Evolutionary conservation across 129 eudicot genomes (phyloP).

Genomic region (Flaveria ramosissima): DNA sequence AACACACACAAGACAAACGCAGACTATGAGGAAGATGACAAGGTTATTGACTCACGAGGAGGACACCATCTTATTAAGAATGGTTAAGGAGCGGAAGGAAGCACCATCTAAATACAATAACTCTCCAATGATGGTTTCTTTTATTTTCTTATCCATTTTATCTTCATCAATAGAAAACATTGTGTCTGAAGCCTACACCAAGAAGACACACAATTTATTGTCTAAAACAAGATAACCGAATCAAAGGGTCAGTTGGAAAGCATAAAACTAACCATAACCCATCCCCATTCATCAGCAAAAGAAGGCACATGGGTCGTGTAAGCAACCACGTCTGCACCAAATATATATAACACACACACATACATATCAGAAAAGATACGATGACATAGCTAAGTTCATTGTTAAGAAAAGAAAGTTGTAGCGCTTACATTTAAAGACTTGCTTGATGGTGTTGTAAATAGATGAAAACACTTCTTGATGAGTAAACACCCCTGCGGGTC

Average conservation of each 20-base stretch:
- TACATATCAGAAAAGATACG: background rate
- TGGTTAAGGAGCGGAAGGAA: slow-evolving; percentile 30
- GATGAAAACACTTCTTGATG: slow-evolving; percentile 89
- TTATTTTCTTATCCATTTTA: slow-evolving; percentile 37
- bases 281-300: slow-evolving; percentile 97
- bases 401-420: background rate
- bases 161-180: slow-evolving; percentile 24
- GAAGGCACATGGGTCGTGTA: slow-evolving; percentile 92
- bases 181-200: slow-evolving; percentile 33
- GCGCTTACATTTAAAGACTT: slow-evolving; percentile 85
- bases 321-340: slow-evolving; percentile 79
- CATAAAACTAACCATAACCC: slow-evolving; percentile 78
- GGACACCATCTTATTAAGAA: slow-evolving; percentile 40
- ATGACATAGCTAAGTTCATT: background rate
- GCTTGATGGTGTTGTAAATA: slow-evolving; percentile 84
- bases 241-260: background rate
- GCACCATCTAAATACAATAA: slow-evolving; percentile 38
- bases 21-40: background rate
- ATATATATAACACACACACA: background rate
- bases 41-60: slow-evolving; percentile 27
- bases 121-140: slow-evolving; percentile 26
- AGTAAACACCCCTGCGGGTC: slow-evolving; percentile 92
- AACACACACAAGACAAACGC: no score
- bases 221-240: background rate
- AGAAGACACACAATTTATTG: slow-evolving; percentile 1